These are phyloP conservation scores for Fusarium sp. DNA, from an alignment of 2,329 filamentous ascomycete genomes.

Conservation along the genomic window DNA sequence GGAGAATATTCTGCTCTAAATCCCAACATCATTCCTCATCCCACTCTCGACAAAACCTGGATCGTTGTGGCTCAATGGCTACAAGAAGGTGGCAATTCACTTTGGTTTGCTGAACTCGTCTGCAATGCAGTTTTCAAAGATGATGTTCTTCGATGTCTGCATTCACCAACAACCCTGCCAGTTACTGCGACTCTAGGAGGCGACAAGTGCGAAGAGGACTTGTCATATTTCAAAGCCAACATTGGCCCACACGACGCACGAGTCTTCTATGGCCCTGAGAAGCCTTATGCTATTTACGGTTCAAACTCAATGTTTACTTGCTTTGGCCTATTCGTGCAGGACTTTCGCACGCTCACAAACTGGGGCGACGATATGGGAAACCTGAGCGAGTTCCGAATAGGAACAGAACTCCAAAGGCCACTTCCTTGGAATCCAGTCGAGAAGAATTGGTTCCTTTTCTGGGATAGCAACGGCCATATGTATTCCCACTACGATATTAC, in stretches of 20 bases:
- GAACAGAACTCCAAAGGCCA: slow-evolving; percentile 64
- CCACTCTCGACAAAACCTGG: slow-evolving; percentile 58
- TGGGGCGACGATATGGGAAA: slow-evolving; percentile 50
- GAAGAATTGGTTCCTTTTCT: slow-evolving; percentile 73
- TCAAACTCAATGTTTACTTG: slow-evolving; percentile 66
- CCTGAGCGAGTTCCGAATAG: slow-evolving; percentile 52
- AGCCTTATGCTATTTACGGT: slow-evolving; percentile 64
- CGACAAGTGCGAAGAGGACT: slow-evolving; percentile 58
- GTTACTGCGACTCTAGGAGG: slow-evolving; percentile 58
- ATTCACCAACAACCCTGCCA: slow-evolving; percentile 55
- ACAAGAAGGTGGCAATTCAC: slow-evolving; percentile 38
- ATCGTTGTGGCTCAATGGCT: slow-evolving; percentile 62
- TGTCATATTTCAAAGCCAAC: slow-evolving; percentile 56
- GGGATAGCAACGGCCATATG: slow-evolving; percentile 59
- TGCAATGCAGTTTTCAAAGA: slow-evolving; percentile 62
- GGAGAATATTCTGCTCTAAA: slow-evolving; percentile 57
- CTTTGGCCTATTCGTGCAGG: slow-evolving; percentile 67
- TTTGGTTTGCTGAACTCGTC: slow-evolving; percentile 57
- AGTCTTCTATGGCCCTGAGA: slow-evolving; percentile 64
- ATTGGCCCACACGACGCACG: slow-evolving; percentile 68
- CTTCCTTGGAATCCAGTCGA: slow-evolving; percentile 58
- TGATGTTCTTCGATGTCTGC: slow-evolving; percentile 56
- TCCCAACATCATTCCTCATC: slow-evolving; percentile 69
- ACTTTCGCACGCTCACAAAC: slow-evolving; percentile 62
- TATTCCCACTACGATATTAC: slow-evolving; percentile 66